Evolutionary conservation across 768 basidiomycete species (phyloP).

Genomic region (Butyriboletus loyo): DNA sequence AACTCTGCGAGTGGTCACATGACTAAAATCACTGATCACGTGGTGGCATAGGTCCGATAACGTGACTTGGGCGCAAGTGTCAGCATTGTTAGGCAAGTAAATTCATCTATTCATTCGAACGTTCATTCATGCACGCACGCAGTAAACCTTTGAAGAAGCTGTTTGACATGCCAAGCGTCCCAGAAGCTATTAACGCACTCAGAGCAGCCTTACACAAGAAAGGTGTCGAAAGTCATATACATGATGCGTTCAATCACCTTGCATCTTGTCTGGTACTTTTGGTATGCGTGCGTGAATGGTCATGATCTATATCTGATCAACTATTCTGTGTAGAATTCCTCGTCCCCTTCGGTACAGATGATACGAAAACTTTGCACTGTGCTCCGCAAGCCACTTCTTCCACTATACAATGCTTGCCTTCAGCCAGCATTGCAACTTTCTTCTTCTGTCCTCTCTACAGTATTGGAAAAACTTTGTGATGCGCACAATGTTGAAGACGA

Average conservation of each 20-base stretch:
- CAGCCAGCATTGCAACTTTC: slow-evolving; percentile 41
- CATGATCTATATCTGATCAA: neutral
- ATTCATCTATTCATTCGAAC: neutral
- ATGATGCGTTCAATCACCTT: slow-evolving; percentile 38
- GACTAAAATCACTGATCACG: slow-evolving; percentile 29
- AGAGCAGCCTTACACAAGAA: slow-evolving; percentile 28
- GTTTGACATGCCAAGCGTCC: slow-evolving; percentile 23
- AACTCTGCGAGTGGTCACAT: slow-evolving; percentile 28
- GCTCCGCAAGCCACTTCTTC: slow-evolving; percentile 42
- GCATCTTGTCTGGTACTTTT: slow-evolving; percentile 43
- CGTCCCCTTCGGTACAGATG: slow-evolving; percentile 35
- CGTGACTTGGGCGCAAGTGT: slow-evolving; percentile 3
- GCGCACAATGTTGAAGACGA: slow-evolving; percentile 19
- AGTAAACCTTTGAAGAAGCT: neutral
- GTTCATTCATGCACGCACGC: neutral
- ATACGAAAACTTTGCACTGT: slow-evolving; percentile 38
- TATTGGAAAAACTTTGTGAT: slow-evolving; percentile 40
- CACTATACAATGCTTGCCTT: slow-evolving; percentile 42
- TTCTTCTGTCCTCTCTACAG: slow-evolving; percentile 37
- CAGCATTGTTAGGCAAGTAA: neutral
- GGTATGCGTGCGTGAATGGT: slow-evolving; percentile 30
- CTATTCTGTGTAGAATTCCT: slow-evolving; percentile 34
- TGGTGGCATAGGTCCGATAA: slow-evolving; percentile 1
- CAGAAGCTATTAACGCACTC: slow-evolving; percentile 32
- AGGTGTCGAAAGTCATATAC: slow-evolving; percentile 27